Evolutionary conservation across 106 monocot genomes (phyloP).

Genomic region (Apostasia shenzhenica): DNA sequence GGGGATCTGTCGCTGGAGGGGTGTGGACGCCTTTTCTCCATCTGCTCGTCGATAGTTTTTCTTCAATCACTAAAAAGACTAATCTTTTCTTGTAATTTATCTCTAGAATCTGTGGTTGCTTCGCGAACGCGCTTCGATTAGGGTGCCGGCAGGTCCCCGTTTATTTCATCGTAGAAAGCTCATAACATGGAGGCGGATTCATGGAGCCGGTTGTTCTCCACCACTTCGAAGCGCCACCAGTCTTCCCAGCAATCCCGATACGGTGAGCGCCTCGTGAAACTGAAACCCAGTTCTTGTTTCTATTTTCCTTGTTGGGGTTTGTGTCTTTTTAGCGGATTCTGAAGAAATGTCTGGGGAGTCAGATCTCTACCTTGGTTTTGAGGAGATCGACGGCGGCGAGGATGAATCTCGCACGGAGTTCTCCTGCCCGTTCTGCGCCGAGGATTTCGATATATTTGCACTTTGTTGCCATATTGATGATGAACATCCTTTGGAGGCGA

Average conservation of each 20-base stretch:
- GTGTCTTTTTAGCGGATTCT: neutral
- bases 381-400: slow-evolving; percentile 58
- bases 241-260: slow-evolving; percentile 42
- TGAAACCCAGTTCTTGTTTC: neutral
- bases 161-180: neutral
- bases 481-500: slow-evolving; percentile 82
- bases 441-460: slow-evolving; percentile 80
- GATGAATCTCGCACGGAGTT: slow-evolving; percentile 51
- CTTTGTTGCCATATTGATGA: slow-evolving; percentile 91
- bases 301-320: neutral
- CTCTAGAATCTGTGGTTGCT: neutral
- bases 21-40: neutral
- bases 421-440: slow-evolving; percentile 78
- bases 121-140: neutral
- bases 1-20: neutral
- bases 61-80: neutral
- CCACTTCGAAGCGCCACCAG: slow-evolving; percentile 61
- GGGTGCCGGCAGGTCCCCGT: neutral
- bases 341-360: neutral
- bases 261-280: slow-evolving; percentile 17
- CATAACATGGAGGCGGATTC: slow-evolving; percentile 36
- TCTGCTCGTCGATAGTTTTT: neutral
- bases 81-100: neutral
- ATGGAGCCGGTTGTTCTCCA: slow-evolving; percentile 44
- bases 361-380: slow-evolving; percentile 78